phyloP scores from a whole-genome alignment of 2,329 filamentous ascomycete genomes.

The Pestalotiopsis sp. region DNA sequence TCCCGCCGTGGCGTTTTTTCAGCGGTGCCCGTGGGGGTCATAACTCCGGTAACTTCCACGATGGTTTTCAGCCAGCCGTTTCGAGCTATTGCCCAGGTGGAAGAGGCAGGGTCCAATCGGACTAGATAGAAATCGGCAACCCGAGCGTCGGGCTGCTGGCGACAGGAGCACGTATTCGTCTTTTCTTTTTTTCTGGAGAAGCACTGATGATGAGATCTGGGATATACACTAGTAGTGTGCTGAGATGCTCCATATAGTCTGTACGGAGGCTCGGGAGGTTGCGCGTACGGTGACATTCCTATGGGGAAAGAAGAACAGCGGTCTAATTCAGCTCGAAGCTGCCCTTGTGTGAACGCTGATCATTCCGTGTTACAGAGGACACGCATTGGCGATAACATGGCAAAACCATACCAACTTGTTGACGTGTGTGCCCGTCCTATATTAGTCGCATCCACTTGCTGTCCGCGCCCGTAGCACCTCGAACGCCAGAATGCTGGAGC shows the following conservation, averaged over 20 bases:
- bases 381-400: neutral
- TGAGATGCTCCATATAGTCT: neutral
- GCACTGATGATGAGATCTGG: neutral
- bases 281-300: neutral
- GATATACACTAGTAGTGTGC: no score
- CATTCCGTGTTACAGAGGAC: constrained; percentile 4
- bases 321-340: constrained; percentile 1
- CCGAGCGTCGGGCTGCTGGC: neutral
- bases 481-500: neutral
- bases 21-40: neutral
- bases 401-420: neutral
- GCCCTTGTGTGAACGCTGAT: neutral
- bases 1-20: neutral
- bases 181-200: neutral
- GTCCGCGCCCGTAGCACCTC: neutral
- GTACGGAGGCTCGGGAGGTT: neutral
- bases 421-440: neutral
- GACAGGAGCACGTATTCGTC: neutral
- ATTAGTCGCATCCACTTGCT: neutral
- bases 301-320: neutral
- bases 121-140: neutral
- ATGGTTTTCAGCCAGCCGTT: neutral
- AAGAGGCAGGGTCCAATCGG: neutral
- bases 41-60: neutral
- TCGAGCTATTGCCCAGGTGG: neutral